Base-by-base conservation (phyloP, 2,329 filamentous ascomycete species). In the Penicillium olsonii region DNA sequence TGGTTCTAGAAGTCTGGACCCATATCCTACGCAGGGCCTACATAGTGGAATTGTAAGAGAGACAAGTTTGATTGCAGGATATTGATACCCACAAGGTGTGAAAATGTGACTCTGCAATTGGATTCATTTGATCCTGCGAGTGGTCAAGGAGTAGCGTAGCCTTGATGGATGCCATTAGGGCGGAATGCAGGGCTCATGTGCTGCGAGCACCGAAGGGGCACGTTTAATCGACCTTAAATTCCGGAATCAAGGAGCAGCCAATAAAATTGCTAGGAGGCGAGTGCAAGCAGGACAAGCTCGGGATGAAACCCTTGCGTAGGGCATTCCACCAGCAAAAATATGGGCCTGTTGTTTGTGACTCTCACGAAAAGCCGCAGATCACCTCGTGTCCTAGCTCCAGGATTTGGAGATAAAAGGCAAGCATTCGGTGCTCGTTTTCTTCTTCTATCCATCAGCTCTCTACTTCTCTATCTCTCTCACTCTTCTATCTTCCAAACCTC, bases 371-470 rank as follows among this genome's bases (percentile, higher is more conserved):
- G 15, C 18, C 19, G 26, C 17, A 19, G 27, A 31, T 43, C 20
- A 48, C 22, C 37, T 42, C 18, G 29, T 46, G 38, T 33, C 31
- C 26, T 47, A 53, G 41, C 50, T 43, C 17, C 38, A 26, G 5
- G 24, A 53, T 49, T 42, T 45, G 18, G 49, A 56, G 51, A 58
- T 61, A 61, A 60, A 61, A 58, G 56, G 58, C 52, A 22, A 35
- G 37, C 19, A n/a, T 12, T 45, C 18, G 33, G 47, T 46, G 38
- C 44, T 22, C 19, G 10, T 6, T 20, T 38, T 31, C 1, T 4
- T 27, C 31, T 48, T 50, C 31, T n/a, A 45, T 52, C 38, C 49
- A 50, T 33, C 39, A 26, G 34, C 40, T 15, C 19, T 48, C 33
- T 33, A 42, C 43, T 47, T 46, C 46, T 48, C 39, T 40, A 5